Percentiles rank a stretch among this genome's conserved stretches.
These are phyloP conservation scores for Miscanthus lutarioriparius DNA, from an alignment of 176 grass and related monocot species.

Conservation along the genomic window DNA sequence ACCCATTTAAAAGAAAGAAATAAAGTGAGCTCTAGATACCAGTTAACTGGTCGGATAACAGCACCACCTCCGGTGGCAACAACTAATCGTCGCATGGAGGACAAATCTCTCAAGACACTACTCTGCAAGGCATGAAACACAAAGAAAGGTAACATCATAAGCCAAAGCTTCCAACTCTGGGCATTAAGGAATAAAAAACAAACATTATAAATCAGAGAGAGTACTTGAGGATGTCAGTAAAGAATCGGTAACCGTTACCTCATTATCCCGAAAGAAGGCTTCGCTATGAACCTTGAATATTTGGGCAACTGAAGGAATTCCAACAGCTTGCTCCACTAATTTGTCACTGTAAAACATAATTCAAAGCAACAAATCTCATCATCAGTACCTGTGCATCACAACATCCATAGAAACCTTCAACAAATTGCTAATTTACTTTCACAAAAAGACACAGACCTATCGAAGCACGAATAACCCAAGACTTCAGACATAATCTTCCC, in stretches of 20 bases:
- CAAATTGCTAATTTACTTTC: constrained; percentile 19
- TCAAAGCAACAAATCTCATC: constrained; percentile 15
- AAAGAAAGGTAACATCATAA: constrained; percentile 2
- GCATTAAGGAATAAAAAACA: constrained; percentile 3
- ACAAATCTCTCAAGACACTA: constrained; percentile 84
- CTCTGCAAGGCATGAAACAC: constrained; percentile 58
- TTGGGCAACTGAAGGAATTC: constrained; percentile 89
- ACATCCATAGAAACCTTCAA: background rate
- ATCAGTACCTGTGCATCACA: constrained; percentile 20
- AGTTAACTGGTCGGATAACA: constrained; percentile 93
- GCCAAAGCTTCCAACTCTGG: background rate
- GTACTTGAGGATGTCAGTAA: background rate
- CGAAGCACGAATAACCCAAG: constrained; percentile 91
- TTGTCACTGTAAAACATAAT: constrained; percentile 74
- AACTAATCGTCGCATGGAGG: constrained; percentile 85
- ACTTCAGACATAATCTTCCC: constrained; percentile 95
- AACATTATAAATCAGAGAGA: background rate
- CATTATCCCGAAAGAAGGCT: constrained; percentile 94
- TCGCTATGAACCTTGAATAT: constrained; percentile 96
- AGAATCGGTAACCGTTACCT: constrained; percentile 52
- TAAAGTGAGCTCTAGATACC: constrained; percentile 47
- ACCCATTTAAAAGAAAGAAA: constrained; percentile 12
- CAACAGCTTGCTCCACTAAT: constrained; percentile 93
- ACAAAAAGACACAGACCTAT: constrained; percentile 68
- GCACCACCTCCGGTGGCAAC: constrained; percentile 96